Conservation (phyloP, 2,329 filamentous ascomycete species). For the Lachnellula suecica region DNA sequence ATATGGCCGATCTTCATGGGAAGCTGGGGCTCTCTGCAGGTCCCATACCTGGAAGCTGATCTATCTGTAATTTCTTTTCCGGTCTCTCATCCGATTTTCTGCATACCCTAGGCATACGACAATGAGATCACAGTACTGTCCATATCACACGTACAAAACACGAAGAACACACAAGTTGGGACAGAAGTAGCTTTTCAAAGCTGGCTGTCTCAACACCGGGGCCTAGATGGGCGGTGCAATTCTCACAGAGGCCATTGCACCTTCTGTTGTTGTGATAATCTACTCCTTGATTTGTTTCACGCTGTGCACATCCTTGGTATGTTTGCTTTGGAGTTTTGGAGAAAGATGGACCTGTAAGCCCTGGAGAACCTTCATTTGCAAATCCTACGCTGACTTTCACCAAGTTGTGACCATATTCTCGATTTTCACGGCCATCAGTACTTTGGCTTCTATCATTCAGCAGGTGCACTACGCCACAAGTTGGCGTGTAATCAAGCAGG, state of each 20-base stretch:
- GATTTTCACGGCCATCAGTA: slow-evolving; percentile 27
- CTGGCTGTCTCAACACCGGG: not conserved
- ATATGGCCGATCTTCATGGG: no score
- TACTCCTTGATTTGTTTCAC: slow-evolving; percentile 30
- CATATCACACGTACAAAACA: no score
- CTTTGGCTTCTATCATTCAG: slow-evolving; percentile 29
- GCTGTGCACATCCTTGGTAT: slow-evolving; percentile 22
- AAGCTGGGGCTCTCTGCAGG: no score
- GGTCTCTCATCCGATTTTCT: no score
- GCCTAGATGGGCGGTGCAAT: slow-evolving; percentile 20
- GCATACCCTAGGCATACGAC: no score
- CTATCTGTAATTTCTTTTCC: no score
- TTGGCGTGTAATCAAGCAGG: slow-evolving; percentile 26
- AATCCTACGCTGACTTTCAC: not conserved
- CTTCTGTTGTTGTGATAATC: slow-evolving; percentile 26
- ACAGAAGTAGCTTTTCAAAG: not conserved
- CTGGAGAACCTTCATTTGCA: not conserved
- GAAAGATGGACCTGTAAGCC: slow-evolving; percentile 31
- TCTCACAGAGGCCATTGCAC: slow-evolving; percentile 24
- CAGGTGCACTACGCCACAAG: slow-evolving; percentile 29
- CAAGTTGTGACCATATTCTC: slow-evolving; percentile 30
- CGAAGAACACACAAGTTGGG: not conserved
- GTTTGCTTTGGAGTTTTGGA: slow-evolving; percentile 31
- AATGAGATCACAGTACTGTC: no score
- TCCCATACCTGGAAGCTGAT: no score